These are phyloP conservation scores for Aureobasidium sp. DNA, from an alignment of 2,329 filamentous ascomycete genomes.

Conservation along the genomic window DNA sequence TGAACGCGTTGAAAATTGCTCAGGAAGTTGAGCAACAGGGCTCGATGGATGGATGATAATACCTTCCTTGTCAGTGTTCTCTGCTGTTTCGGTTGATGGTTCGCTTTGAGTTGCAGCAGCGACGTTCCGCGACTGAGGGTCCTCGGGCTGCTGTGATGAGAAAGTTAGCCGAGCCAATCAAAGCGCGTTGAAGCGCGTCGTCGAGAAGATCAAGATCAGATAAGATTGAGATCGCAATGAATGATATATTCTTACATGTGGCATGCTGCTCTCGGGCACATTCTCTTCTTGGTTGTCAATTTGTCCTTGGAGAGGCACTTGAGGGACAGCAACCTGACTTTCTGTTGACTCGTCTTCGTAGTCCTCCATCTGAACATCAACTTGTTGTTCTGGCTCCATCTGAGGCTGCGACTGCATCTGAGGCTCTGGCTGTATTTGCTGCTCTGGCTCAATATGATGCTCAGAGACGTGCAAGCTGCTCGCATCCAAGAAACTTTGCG, in stretches of 20 bases:
- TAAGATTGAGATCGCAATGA: not conserved
- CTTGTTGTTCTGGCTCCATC: not conserved
- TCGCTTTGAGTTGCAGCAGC: conserved; percentile 3
- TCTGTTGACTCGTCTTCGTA: not conserved
- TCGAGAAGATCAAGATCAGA: conserved; percentile 2
- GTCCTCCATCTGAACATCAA: not conserved
- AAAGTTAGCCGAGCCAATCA: conserved; percentile 15
- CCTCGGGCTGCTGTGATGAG: not conserved
- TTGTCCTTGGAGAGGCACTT: not conserved
- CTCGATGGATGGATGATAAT: not conserved
- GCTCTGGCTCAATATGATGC: not conserved
- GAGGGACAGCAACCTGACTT: not conserved
- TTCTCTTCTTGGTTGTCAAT: not conserved
- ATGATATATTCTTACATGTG: conserved; percentile 8
- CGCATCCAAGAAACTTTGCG: conserved; percentile 19
- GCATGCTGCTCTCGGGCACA: conserved; percentile 11
- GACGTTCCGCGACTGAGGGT: not conserved
- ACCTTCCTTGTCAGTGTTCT: not conserved
- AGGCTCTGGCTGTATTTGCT: no score
- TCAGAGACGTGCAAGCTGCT: conserved; percentile 7
- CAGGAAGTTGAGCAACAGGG: not conserved
- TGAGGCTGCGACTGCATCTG: not conserved
- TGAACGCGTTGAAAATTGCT: not conserved
- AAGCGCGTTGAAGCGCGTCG: not conserved
- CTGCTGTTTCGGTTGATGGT: not conserved